Evolutionary conservation across 2,329 filamentous ascomycete genomes (phyloP), one percentile per base, ranked within the genome.

Genomic region (Fusarium pseudoanthophilum): DNA sequence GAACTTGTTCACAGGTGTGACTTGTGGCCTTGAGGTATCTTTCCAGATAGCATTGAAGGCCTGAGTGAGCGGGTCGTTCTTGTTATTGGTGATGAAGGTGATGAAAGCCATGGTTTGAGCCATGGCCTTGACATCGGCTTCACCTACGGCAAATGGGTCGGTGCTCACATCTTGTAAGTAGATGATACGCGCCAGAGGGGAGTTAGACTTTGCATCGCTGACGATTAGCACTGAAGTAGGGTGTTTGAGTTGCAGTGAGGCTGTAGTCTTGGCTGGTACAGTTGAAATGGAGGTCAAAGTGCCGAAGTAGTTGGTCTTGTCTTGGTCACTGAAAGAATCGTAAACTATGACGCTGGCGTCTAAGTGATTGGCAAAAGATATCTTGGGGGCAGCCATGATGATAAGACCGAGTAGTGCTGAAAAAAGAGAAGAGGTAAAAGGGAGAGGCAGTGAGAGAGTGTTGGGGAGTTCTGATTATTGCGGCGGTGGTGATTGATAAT

Each of bases 281-380:
- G 40, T 58, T 9, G 13, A 32, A 32, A 62, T n/a, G 5, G 7
- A 20, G 21, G 59, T 62, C 20, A 62, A 45, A 13, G 39, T 62
- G 7, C 59, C 59, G 20, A 62, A 62, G 26, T 62, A 62, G 21
- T 62, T 62, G 26, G 20, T 37, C 18, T 37, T 62, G 26, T 62
- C 59, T 58, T 62, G 32, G 16, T 28, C 13, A 24, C 59, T 58
- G 9, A 58, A 62, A 5, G 59, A 62, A 21, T 62, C 59, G 51
- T 58, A 62, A 21, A 62, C 30, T 2, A 6, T 20, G n/a, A 62
- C 59, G 8, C 39, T 46, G 39, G 39, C 20, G 24, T 58, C 32
- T 7, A 62, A 21, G 39, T 11, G 28, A 5, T 62, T 62, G 21
- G 21, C 21, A 32, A 62, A 30, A 5, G 59, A 62, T 39, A 52